Evolutionary conservation across 1,284 basidiomycete species (phyloP).

Genomic region (Trichosporon faecale): DNA sequence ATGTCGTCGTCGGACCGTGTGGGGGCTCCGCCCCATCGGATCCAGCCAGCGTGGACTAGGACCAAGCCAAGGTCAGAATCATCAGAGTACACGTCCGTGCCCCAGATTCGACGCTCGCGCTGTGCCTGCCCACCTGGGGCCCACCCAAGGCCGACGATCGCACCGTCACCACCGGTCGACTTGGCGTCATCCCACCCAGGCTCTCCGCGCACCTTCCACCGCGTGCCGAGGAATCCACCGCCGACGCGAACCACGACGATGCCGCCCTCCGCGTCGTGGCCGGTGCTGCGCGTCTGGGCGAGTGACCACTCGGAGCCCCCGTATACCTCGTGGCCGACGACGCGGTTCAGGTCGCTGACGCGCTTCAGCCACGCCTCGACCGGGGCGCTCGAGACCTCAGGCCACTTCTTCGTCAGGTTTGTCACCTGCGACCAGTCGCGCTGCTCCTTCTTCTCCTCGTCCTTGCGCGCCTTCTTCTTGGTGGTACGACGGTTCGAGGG

Average conservation of each 20-base stretch:
- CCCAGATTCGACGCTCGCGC: constrained; percentile 55
- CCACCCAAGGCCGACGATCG: constrained; percentile 26
- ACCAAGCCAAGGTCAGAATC: constrained; percentile 59
- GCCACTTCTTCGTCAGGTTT: constrained; percentile 27
- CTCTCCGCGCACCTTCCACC: constrained; percentile 47
- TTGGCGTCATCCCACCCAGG: constrained; percentile 44
- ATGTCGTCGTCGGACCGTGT: constrained; percentile 35
- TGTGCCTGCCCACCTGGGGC: constrained; percentile 19
- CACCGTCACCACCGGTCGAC: constrained; percentile 12
- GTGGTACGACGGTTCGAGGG: constrained; percentile 21
- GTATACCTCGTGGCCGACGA: constrained; percentile 33
- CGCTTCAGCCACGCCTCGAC: constrained; percentile 38
- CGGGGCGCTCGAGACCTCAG: constrained; percentile 35
- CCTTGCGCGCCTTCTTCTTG: constrained; percentile 41
- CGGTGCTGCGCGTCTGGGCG: constrained; percentile 23
- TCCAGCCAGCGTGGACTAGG: constrained; percentile 58
- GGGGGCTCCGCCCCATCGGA: constrained; percentile 41
- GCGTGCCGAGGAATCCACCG: constrained; percentile 38
- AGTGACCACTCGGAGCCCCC: constrained; percentile 35
- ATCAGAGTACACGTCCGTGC: constrained; percentile 61
- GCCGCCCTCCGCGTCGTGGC: constrained; percentile 31
- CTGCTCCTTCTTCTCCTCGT: constrained; percentile 35
- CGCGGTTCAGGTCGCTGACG: constrained; percentile 23
- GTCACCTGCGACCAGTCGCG: constrained; percentile 36
- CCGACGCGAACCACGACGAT: constrained; percentile 38